Conservation (phyloP, 2,329 filamentous ascomycete genomes). For the Colletotrichum limetticola region DNA sequence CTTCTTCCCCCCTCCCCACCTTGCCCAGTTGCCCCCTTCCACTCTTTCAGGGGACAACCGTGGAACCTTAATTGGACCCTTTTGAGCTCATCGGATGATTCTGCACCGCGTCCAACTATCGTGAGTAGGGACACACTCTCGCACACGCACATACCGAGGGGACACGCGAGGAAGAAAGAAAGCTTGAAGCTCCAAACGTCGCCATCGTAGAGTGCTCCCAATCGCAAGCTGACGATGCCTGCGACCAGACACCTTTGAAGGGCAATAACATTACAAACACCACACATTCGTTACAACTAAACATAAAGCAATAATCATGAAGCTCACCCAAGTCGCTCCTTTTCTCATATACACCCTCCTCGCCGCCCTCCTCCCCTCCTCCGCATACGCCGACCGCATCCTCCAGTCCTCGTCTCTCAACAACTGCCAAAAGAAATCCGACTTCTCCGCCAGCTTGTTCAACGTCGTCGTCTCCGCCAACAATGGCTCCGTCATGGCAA, state of each 20-base stretch:
- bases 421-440: slow-evolving; percentile 84
- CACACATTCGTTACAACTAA: neutral
- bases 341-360: slow-evolving; percentile 57
- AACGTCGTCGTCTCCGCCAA: slow-evolving; percentile 82
- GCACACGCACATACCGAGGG: neutral
- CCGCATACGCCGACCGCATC: slow-evolving; percentile 69
- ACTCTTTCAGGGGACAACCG: neutral
- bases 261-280: neutral
- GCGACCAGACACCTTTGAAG: neutral
- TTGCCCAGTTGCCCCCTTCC: neutral
- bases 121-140: neutral
- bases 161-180: neutral
- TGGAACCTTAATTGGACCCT: neutral
- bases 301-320: slow-evolving; percentile 11
- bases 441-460: slow-evolving; percentile 89
- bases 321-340: slow-evolving; percentile 16
- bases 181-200: neutral
- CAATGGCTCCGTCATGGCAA: slow-evolving; percentile 78
- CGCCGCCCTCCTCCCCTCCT: slow-evolving; percentile 52
- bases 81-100: neutral
- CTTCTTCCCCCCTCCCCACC: no score
- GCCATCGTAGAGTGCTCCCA: neutral
- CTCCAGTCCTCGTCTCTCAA: slow-evolving; percentile 87
- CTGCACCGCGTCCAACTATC: neutral
- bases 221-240: neutral